Percentiles rank a stretch among this genome's conserved stretches.
Evolutionary conservation across 805 yeast species (phyloP).

Genomic region (Hanseniaspora occidentalis): DNA sequence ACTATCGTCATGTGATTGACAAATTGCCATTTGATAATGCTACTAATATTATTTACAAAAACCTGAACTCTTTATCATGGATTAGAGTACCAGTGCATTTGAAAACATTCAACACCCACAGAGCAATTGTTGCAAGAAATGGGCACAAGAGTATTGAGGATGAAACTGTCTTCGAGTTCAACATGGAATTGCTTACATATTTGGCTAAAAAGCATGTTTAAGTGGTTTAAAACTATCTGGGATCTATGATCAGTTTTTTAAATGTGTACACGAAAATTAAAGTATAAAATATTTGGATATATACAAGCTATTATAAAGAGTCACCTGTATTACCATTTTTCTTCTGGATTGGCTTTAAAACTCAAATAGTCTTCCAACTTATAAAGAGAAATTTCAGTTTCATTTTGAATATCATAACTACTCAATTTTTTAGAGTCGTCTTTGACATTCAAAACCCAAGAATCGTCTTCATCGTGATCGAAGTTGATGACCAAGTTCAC

Average conservation of each 20-base stretch:
- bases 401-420: conserved; percentile 61
- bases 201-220: not conserved
- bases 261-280: not conserved
- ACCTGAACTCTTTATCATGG: conserved; percentile 61
- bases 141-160: conserved; percentile 30
- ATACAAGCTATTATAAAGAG: not conserved
- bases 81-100: conserved; percentile 62
- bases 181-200: conserved; percentile 2
- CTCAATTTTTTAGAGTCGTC: conserved; percentile 30
- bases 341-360: conserved; percentile 75
- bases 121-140: conserved; percentile 69
- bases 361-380: conserved; percentile 51
- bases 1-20: conserved; percentile 11
- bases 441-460: conserved; percentile 46
- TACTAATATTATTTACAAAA: conserved; percentile 31
- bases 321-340: conserved; percentile 77
- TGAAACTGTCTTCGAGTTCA: conserved; percentile 1
- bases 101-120: conserved; percentile 72
- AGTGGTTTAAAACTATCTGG: not conserved
- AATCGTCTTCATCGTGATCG: conserved; percentile 54
- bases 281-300: too few species aligned
- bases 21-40: conserved; percentile 26
- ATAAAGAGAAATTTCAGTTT: conserved; percentile 83
- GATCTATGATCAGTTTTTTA: too few species aligned
- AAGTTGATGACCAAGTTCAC: conserved; percentile 85